Evolutionary conservation across 805 yeast genomes (phyloP).

Genomic region (Candida ipomoeae): DNA sequence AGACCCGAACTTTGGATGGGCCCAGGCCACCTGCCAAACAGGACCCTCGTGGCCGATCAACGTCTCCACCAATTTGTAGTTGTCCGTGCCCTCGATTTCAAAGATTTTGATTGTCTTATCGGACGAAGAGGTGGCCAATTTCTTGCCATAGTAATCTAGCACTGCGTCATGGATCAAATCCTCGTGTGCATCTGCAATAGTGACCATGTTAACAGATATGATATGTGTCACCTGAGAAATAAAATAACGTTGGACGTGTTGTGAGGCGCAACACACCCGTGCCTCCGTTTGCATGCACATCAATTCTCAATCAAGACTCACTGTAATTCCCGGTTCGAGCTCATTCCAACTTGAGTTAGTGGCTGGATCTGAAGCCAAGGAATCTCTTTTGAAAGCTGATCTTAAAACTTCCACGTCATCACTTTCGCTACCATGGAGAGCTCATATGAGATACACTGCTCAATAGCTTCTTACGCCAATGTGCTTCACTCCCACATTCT

Average conservation of each 20-base stretch:
- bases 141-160: constrained; percentile 92
- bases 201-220: constrained; percentile 47
- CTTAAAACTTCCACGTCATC: background rate
- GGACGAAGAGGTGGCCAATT: constrained; percentile 55
- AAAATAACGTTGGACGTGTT: constrained; percentile 5
- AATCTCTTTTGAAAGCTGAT: background rate
- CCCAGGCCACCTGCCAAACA: constrained; percentile 99
- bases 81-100: constrained; percentile 21
- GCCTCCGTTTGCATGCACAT: background rate
- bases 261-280: constrained; percentile 2
- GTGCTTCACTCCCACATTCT: constrained; percentile 9
- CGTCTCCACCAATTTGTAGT: constrained; percentile 63
- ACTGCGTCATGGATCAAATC: constrained; percentile 96
- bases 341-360: background rate
- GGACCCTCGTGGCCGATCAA: constrained; percentile 95
- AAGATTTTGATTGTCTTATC: constrained; percentile 21
- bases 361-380: no score
- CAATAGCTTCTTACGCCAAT: constrained; percentile 10
- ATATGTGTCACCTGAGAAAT: background rate
- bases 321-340: background rate
- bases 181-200: constrained; percentile 86
- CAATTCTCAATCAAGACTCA: background rate
- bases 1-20: constrained; percentile 96
- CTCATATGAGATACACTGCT: constrained; percentile 8
- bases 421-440: constrained; percentile 5